A percentile compares a stretch with the other conserved stretches of the same genome.
Conservation (phyloP, 164 flowering plant genomes). For the Annona cherimola region DNA sequence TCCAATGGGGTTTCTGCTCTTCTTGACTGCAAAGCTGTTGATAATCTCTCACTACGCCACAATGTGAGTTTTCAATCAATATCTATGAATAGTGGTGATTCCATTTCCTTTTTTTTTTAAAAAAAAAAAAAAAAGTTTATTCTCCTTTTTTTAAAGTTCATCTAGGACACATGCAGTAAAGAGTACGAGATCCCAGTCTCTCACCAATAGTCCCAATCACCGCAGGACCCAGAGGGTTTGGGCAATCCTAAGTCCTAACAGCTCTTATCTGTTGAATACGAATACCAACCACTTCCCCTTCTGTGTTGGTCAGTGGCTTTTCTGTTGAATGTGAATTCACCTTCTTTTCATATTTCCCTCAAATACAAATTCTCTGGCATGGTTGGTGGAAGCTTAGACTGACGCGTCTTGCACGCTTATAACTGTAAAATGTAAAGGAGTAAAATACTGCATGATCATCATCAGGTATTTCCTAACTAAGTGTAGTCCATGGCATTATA, state of each 20-base stretch:
- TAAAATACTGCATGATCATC: too few relatives aligned
- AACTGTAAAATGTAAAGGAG: too few relatives aligned
- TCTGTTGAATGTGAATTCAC: too few relatives aligned
- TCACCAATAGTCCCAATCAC: background rate
- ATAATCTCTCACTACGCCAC: slow-evolving; percentile 67
- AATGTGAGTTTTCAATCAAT: slow-evolving; percentile 41
- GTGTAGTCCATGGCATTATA: too few relatives aligned
- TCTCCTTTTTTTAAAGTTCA: background rate
- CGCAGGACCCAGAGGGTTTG: background rate
- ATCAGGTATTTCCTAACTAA: too few relatives aligned
- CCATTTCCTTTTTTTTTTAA: background rate
- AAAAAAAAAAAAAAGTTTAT: background rate
- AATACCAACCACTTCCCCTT: background rate
- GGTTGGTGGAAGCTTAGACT: too few relatives aligned
- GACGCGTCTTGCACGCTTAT: too few relatives aligned
- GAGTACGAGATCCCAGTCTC: background rate
- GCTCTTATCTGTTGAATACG: background rate
- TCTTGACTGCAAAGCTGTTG: slow-evolving; percentile 57
- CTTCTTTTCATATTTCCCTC: too few relatives aligned
- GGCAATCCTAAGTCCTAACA: background rate
- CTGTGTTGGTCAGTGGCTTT: background rate
- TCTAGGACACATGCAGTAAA: background rate
- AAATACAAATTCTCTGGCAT: too few relatives aligned
- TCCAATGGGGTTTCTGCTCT: slow-evolving; percentile 44
- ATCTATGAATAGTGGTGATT: background rate